Conservation (phyloP, 176 grass and related monocot genomes). For the Oryza punctata region DNA sequence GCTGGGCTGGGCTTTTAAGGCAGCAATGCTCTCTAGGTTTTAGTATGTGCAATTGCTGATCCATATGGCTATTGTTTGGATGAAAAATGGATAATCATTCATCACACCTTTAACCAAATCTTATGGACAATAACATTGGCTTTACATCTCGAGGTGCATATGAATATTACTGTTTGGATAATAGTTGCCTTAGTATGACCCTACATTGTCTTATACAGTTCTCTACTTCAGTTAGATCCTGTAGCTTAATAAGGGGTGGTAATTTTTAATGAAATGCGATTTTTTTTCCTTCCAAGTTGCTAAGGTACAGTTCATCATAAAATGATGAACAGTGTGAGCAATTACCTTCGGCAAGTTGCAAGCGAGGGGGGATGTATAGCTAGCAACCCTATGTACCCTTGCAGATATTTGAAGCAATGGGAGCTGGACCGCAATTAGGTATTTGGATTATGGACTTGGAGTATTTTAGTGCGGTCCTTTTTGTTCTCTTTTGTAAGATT, state of each 20-base stretch:
- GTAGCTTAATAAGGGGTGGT: background rate
- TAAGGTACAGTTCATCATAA: background rate
- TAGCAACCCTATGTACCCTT: constrained; percentile 8
- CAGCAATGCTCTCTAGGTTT: background rate
- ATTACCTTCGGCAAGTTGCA: constrained; percentile 33
- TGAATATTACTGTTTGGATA: background rate
- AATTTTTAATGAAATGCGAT: background rate
- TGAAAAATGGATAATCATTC: background rate
- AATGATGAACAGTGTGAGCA: constrained; percentile 8
- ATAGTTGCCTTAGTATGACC: background rate
- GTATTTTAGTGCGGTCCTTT: background rate
- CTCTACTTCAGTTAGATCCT: background rate
- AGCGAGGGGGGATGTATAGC: background rate
- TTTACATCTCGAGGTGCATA: background rate
- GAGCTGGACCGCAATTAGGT: background rate
- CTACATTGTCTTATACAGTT: background rate
- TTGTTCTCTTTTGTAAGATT: background rate
- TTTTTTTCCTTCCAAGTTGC: background rate
- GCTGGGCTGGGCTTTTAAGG: background rate
- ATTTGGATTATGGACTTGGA: background rate
- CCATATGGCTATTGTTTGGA: background rate
- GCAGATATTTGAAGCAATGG: background rate
- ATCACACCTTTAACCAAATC: background rate
- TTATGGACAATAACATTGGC: constrained; percentile 7
- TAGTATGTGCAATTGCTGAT: background rate